A percentile compares a stretch with the other conserved stretches of the same genome.
phyloP scores from a whole-genome alignment of 2,329 filamentous ascomycete genomes.

The Xylariaceae sp. region DNA sequence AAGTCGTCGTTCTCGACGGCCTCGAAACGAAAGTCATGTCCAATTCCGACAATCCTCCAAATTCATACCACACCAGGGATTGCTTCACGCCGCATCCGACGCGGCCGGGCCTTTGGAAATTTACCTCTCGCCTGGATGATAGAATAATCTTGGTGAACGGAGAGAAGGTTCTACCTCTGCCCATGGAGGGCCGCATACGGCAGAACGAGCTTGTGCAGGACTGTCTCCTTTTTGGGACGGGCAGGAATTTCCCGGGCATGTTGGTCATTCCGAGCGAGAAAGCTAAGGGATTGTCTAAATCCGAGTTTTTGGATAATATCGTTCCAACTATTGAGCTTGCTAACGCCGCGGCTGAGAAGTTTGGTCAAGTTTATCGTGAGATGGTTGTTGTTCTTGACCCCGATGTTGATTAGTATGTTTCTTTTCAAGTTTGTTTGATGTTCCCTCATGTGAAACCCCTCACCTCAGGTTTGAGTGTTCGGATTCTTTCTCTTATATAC shows the following conservation, averaged over 20 bases:
- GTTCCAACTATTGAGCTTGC: conserved; percentile 48
- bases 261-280: conserved; percentile 49
- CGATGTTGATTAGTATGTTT: conserved; percentile 41
- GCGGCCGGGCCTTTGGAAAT: conserved; percentile 42
- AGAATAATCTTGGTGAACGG: conserved; percentile 44
- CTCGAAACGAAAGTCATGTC: conserved; percentile 30
- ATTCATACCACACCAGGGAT: conserved; percentile 43
- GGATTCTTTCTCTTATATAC: too few species aligned
- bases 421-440: too few species aligned
- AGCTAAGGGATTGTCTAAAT: conserved; percentile 37
- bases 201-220: conserved; percentile 51
- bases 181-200: conserved; percentile 50
- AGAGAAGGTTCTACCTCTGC: conserved; percentile 45
- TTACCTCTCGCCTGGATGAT: conserved; percentile 42
- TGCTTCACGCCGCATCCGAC: conserved; percentile 41
- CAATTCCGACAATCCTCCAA: conserved; percentile 41
- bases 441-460: too few species aligned
- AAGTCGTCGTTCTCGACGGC: conserved; percentile 30
- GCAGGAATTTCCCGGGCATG: conserved; percentile 48
- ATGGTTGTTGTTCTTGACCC: conserved; percentile 47
- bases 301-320: conserved; percentile 44
- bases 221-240: conserved; percentile 54
- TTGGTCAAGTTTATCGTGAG: conserved; percentile 49
- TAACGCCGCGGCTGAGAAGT: conserved; percentile 48
- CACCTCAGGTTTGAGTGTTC: too few species aligned